Evolutionary conservation across 2,329 filamentous ascomycete species (phyloP).

Genomic region (Lithohypha guttulata): DNA sequence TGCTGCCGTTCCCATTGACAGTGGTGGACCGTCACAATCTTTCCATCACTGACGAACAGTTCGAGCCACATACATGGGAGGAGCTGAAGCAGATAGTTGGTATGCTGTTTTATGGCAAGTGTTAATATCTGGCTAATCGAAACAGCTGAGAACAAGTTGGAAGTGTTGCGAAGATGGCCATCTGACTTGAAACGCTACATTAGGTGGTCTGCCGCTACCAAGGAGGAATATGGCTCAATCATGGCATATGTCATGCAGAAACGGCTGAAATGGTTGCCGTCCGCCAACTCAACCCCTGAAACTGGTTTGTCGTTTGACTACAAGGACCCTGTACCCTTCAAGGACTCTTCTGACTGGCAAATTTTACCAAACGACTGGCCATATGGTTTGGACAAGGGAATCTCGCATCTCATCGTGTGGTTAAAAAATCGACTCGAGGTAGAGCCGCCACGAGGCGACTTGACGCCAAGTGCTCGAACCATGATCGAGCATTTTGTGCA

Average conservation of each 20-base stretch:
- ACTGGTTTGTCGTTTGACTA: constrained; percentile 31
- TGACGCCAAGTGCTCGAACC: constrained; percentile 39
- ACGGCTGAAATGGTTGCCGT: constrained; percentile 42
- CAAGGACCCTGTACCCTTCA: constrained; percentile 42
- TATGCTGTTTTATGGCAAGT: constrained; percentile 22
- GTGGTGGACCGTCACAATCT: constrained; percentile 39
- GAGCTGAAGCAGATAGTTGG: constrained; percentile 43
- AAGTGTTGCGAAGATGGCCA: constrained; percentile 47
- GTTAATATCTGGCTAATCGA: constrained; percentile 9
- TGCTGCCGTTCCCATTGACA: constrained; percentile 38
- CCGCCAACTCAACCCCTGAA: constrained; percentile 22
- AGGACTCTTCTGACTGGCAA: constrained; percentile 42
- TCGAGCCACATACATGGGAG: constrained; percentile 41
- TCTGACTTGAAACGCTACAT: constrained; percentile 50
- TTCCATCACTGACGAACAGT: constrained; percentile 43
- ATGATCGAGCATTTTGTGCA: constrained; percentile 42
- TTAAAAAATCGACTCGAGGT: constrained; percentile 40
- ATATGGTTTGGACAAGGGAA: constrained; percentile 45
- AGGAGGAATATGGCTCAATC: constrained; percentile 45
- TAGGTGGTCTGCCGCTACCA: constrained; percentile 46
- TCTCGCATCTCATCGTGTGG: constrained; percentile 50
- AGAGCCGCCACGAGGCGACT: constrained; percentile 36
- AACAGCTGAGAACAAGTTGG: constrained; percentile 41
- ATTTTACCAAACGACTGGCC: constrained; percentile 55
- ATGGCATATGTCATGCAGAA: constrained; percentile 46